Percentiles rank a stretch among this genome's conserved stretches.
Evolutionary conservation across 1,284 basidiomycete genomes (phyloP).

Genomic region (Baeospora myosura): DNA sequence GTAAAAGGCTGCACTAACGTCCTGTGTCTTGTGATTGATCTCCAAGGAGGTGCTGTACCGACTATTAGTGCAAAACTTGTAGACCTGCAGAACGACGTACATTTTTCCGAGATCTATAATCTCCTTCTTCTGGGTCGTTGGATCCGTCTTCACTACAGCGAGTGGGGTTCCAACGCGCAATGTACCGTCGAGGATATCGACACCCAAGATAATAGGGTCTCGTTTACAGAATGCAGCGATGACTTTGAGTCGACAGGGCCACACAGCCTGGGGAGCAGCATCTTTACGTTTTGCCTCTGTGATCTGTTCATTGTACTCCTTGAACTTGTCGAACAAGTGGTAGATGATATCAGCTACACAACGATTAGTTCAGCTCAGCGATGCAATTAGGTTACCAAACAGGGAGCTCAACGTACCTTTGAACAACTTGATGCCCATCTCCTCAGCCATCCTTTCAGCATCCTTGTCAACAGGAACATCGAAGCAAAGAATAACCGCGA

Average conservation of each 20-base stretch:
- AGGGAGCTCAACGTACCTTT: conserved; percentile 55
- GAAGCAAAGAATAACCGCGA: conserved; percentile 94
- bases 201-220: conserved; percentile 96
- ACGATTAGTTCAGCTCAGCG: conserved; percentile 2
- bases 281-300: conserved; percentile 88
- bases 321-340: conserved; percentile 97
- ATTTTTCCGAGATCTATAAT: conserved; percentile 92
- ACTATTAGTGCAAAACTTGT: conserved; percentile 5
- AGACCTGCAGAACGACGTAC: conserved; percentile 33
- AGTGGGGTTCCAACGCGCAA: conserved; percentile 93
- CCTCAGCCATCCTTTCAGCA: conserved; percentile 85
- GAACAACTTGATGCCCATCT: conserved; percentile 91
- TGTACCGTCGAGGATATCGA: conserved; percentile 92
- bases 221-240: conserved; percentile 94
- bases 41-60: conserved; percentile 78
- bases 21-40: conserved; percentile 84
- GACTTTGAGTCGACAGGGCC: conserved; percentile 92
- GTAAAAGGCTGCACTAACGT: conserved; percentile 38
- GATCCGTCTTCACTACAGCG: conserved; percentile 88
- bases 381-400: conserved; percentile 6
- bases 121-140: conserved; percentile 83
- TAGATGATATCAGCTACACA: conserved; percentile 91
- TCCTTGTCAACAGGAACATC: conserved; percentile 94
- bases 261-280: conserved; percentile 91
- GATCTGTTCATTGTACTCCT: conserved; percentile 91